Evolutionary conservation across 2,329 filamentous ascomycete species (phyloP).

Genomic region (Lecanosticta acicola): DNA sequence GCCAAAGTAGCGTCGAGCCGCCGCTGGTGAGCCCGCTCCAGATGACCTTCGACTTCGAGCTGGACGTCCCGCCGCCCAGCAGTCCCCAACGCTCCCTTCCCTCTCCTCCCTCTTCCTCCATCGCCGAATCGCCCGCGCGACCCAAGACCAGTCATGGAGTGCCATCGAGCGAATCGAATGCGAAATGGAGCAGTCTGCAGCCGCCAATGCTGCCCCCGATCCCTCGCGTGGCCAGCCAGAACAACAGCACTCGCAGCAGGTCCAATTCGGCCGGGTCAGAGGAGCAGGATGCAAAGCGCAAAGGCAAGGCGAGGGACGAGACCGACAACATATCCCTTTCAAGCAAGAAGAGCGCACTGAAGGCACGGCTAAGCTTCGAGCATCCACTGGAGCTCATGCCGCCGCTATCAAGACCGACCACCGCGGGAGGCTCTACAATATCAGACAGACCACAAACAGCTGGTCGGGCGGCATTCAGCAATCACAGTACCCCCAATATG

Average conservation of each 20-base stretch:
- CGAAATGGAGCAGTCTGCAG: conserved; percentile 8
- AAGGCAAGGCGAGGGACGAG: conserved; percentile 10
- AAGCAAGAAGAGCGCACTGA: conserved; percentile 11
- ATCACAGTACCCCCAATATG: conserved; percentile 14
- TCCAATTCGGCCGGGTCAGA: conserved; percentile 3
- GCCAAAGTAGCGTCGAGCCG: neutral
- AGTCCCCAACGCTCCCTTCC: conserved; percentile 7
- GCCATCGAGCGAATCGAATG: neutral
- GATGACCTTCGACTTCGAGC: conserved; percentile 30
- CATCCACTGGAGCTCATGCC: conserved; percentile 12
- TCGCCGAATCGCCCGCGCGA: conserved; percentile 9
- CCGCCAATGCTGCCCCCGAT: conserved; percentile 45
- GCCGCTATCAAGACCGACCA: conserved; percentile 8
- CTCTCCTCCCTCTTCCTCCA: conserved; percentile 12
- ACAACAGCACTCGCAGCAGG: conserved; percentile 1
- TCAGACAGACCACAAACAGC: conserved; percentile 15
- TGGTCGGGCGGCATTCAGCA: conserved; percentile 8
- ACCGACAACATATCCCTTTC: conserved; percentile 11
- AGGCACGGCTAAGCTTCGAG: conserved; percentile 18
- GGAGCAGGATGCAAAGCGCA: neutral
- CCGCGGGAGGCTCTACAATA: neutral
- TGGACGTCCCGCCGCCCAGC: conserved; percentile 5
- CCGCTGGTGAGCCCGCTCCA: conserved; percentile 26
- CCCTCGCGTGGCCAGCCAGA: conserved; percentile 31
- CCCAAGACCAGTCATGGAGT: conserved; percentile 24